phyloP scores from a whole-genome alignment of 495 filamentous ascomycete species.

The Penicillium pulvis region DNA sequence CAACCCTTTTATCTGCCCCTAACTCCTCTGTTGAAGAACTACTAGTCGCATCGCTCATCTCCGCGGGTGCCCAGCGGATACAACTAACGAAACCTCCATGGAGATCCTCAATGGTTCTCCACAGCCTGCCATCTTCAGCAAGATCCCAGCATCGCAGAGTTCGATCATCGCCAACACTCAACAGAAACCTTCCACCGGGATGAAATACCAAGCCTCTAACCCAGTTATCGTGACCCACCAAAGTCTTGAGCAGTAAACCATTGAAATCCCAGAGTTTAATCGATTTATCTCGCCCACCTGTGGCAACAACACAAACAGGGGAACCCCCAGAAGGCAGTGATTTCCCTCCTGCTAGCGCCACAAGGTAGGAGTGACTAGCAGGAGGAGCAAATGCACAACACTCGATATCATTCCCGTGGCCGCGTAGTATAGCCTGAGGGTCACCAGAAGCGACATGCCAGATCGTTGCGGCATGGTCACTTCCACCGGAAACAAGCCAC shows the following conservation, averaged over 20 bases:
- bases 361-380: slow-evolving; percentile 70
- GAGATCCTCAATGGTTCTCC: neutral
- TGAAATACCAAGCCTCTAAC: slow-evolving; percentile 83
- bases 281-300: slow-evolving; percentile 83
- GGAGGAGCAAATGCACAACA: slow-evolving; percentile 87
- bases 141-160: slow-evolving; percentile 82
- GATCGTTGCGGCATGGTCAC: slow-evolving; percentile 74
- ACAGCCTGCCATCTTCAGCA: neutral
- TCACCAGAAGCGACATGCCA: slow-evolving; percentile 74
- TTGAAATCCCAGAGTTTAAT: slow-evolving; percentile 86
- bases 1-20: neutral
- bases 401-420: slow-evolving; percentile 84
- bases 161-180: slow-evolving; percentile 83
- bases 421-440: slow-evolving; percentile 71
- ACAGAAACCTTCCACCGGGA: slow-evolving; percentile 85
- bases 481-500: slow-evolving; percentile 77
- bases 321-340: slow-evolving; percentile 69
- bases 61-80: slow-evolving; percentile 5
- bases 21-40: neutral
- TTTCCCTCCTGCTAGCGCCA: slow-evolving; percentile 66
- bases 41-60: neutral
- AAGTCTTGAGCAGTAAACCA: slow-evolving; percentile 79
- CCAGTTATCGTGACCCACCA: slow-evolving; percentile 96
- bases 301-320: slow-evolving; percentile 83
- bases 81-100: slow-evolving; percentile 4